Evolutionary conservation across 164 flowering plant genomes (phyloP).

Genomic region (Vitis rupestris): DNA sequence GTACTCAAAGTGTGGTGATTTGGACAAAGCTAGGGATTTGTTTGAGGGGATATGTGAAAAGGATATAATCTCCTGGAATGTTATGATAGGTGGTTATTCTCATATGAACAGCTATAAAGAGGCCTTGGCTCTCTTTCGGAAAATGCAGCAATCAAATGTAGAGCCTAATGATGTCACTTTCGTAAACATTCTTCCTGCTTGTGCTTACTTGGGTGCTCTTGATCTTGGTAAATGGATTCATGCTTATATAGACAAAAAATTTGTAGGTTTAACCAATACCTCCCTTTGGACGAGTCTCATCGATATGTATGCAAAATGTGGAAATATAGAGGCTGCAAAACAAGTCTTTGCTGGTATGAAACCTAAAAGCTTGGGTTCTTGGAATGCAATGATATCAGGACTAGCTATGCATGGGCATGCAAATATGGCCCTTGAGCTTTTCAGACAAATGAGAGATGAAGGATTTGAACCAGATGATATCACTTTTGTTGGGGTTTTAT

Average conservation of each 20-base stretch:
- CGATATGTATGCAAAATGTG: conserved; percentile 74
- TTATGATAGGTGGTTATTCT: conserved; percentile 74
- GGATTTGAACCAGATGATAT: conserved; percentile 62
- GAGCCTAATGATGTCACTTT: conserved; percentile 73
- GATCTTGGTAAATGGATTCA: conserved; percentile 82
- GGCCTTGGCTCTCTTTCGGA: conserved; percentile 50
- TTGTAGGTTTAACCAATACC: conserved; percentile 20
- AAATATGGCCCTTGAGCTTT: conserved; percentile 40
- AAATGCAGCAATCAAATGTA: conserved; percentile 42
- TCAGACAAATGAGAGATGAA: conserved; percentile 42
- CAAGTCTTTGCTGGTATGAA: conserved; percentile 45
- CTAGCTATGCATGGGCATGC: conserved; percentile 64
- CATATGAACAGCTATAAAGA: conserved; percentile 47
- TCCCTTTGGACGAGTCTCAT: conserved; percentile 59
- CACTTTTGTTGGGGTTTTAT: conserved; percentile 60
- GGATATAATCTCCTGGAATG: conserved; percentile 72
- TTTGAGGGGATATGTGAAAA: conserved; percentile 46
- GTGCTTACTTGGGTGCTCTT: conserved; percentile 65
- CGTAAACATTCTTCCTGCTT: conserved; percentile 61
- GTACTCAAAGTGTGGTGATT: conserved; percentile 74
- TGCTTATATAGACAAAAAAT: conserved; percentile 50
- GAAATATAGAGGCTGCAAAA: conserved; percentile 55
- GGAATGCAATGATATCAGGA: conserved; percentile 78
- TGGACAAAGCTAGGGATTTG: conserved; percentile 44
- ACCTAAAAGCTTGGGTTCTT: conserved; percentile 45